phyloP scores from a whole-genome alignment of 2,329 filamentous ascomycete species.

The Talaromyces sp. region DNA sequence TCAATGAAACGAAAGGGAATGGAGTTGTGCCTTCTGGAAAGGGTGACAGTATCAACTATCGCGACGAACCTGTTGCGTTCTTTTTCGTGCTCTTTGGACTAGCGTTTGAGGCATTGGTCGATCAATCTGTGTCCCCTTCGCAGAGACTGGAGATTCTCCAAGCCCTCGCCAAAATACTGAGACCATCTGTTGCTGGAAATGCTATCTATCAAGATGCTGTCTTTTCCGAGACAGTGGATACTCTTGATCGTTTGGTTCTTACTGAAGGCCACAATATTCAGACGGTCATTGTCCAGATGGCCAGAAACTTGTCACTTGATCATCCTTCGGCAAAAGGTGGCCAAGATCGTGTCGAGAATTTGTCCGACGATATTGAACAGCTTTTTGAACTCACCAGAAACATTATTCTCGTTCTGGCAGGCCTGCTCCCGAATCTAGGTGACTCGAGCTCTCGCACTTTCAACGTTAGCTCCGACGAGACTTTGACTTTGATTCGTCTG shows the following conservation, averaged over 20 bases:
- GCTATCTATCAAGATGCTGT: conserved; percentile 95
- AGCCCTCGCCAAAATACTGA: conserved; percentile 89
- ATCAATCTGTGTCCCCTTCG: conserved; percentile 68
- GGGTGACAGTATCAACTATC: conserved; percentile 86
- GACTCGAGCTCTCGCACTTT: conserved; percentile 59
- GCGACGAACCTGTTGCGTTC: conserved; percentile 95
- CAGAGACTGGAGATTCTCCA: conserved; percentile 85
- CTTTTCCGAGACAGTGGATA: conserved; percentile 95
- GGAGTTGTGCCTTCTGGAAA: conserved; percentile 46
- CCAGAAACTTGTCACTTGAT: conserved; percentile 80
- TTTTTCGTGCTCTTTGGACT: conserved; percentile 98
- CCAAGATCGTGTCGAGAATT: conserved; percentile 65
- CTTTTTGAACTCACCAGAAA: conserved; percentile 95
- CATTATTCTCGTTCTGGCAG: conserved; percentile 87
- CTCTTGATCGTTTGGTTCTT: conserved; percentile 85
- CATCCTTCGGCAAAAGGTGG: conserved; percentile 81
- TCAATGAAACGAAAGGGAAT: conserved; percentile 19
- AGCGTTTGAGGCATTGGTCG: conserved; percentile 90
- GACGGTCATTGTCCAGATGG: conserved; percentile 88
- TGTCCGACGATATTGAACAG: conserved; percentile 97
- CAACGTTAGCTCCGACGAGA: conserved; percentile 76
- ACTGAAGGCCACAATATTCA: conserved; percentile 89
- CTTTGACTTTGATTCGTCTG: conserved; percentile 72
- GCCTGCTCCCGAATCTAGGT: conserved; percentile 71
- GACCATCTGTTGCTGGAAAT: conserved; percentile 90